A percentile compares a stretch with the other conserved stretches of the same genome.
phyloP scores from a whole-genome alignment of 305 asterid species.

The Coffea humblotiana region DNA sequence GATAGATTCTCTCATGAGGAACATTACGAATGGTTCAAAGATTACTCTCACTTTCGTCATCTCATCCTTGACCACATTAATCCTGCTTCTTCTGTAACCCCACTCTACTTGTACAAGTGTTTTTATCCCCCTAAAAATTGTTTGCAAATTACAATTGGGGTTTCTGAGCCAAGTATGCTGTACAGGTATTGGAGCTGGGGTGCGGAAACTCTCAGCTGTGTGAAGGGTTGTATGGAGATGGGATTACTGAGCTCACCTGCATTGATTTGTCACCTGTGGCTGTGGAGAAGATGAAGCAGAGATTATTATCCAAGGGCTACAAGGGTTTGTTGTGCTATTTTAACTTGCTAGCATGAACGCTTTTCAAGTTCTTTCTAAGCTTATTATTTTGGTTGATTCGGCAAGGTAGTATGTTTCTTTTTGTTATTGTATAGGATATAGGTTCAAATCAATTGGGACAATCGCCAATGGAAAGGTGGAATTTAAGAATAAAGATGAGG shows the following conservation, averaged over 20 bases:
- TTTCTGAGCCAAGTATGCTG: slow-evolving; percentile 10
- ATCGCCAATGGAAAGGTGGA: background rate
- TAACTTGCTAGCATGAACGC: background rate
- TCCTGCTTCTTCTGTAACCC: slow-evolving; percentile 58
- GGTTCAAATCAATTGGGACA: background rate
- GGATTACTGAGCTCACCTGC: slow-evolving; percentile 81
- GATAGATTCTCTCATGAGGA: slow-evolving; percentile 79
- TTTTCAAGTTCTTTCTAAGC: background rate
- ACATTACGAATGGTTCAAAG: slow-evolving; percentile 95
- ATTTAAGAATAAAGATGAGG: background rate
- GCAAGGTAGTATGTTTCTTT: background rate
- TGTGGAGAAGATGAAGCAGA: slow-evolving; percentile 74
- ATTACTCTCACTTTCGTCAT: slow-evolving; percentile 72
- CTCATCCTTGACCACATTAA: slow-evolving; percentile 61
- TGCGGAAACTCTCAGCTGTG: slow-evolving; percentile 94
- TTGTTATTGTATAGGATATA: background rate
- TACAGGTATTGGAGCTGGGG: slow-evolving; percentile 89
- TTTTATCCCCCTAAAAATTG: background rate
- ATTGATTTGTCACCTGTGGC: slow-evolving; percentile 90
- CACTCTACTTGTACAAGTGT: slow-evolving; percentile 3
- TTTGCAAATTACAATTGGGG: slow-evolving; percentile 7
- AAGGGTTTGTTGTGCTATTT: slow-evolving; percentile 40
- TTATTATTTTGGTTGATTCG: background rate
- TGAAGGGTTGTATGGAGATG: slow-evolving; percentile 75
- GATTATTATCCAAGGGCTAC: slow-evolving; percentile 66